Evolutionary conservation across 75 land plant genomes (phyloP).

Genomic region (Selaginella tamariscina): DNA sequence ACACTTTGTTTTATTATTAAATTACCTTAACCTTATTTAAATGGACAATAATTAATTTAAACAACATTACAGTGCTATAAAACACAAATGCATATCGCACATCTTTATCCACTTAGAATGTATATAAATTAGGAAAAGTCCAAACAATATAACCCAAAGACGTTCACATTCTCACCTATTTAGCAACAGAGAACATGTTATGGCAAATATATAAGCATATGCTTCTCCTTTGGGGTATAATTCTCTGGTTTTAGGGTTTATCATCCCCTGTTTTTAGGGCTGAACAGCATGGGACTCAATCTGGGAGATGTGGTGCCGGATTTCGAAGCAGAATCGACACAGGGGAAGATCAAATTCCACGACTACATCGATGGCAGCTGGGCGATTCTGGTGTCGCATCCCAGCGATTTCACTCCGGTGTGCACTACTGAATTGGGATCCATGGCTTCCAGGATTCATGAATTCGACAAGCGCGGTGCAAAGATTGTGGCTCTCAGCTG

Average conservation of each 20-base stretch:
- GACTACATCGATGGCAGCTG: conserved; percentile 7
- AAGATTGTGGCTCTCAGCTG: conserved; percentile 6
- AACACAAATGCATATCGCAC: too few relatives aligned
- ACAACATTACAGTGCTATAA: too few relatives aligned
- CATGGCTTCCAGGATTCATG: background rate
- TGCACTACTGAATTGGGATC: conserved; percentile 3
- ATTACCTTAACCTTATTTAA: too few relatives aligned
- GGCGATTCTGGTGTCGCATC: conserved; percentile 7
- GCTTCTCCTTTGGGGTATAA: too few relatives aligned
- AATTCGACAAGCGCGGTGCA: background rate
- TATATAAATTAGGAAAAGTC: too few relatives aligned
- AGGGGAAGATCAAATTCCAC: background rate
- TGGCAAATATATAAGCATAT: too few relatives aligned
- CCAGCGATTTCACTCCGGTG: conserved; percentile 7
- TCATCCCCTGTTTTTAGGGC: background rate
- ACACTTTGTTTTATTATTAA: too few relatives aligned
- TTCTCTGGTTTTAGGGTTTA: background rate
- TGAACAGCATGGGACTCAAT: background rate
- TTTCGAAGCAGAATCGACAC: conserved; percentile 9
- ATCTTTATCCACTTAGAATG: too few relatives aligned
- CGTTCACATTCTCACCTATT: too few relatives aligned
- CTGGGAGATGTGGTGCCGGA: conserved; percentile 4
- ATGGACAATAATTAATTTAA: too few relatives aligned
- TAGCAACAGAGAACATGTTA: too few relatives aligned
- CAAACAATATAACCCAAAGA: too few relatives aligned